Conservation (phyloP, 1,284 basidiomycete genomes). For the Leccinum proliferum region DNA sequence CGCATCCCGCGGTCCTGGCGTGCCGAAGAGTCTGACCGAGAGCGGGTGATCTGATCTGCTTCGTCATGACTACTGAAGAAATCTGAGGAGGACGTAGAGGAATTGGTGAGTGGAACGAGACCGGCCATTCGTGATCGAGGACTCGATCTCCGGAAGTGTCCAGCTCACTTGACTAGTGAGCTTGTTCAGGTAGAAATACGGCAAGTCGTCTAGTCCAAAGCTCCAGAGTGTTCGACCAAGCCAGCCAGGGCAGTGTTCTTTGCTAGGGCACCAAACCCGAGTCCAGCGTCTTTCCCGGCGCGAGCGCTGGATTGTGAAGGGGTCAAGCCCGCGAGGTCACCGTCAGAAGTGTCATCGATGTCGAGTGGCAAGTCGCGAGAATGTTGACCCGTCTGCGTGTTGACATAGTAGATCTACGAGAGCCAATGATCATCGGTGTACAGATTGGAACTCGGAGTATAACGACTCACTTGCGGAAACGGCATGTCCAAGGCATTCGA, state of each 20-base stretch:
- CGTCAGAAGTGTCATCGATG: no score
- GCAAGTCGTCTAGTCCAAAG: slow-evolving; percentile 77
- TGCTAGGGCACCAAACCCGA: slow-evolving; percentile 35
- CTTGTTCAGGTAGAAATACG: slow-evolving; percentile 78
- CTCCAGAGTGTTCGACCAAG: slow-evolving; percentile 63
- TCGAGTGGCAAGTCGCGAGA: no score
- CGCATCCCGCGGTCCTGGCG: slow-evolving; percentile 18
- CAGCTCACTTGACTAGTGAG: slow-evolving; percentile 63
- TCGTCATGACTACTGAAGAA: slow-evolving; percentile 23
- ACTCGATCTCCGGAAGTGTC: slow-evolving; percentile 49
- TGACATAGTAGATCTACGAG: no score
- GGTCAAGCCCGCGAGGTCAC: slow-evolving; percentile 44
- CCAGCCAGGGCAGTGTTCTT: slow-evolving; percentile 34
- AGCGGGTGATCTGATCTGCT: slow-evolving; percentile 21
- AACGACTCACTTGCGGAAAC: slow-evolving; percentile 47
- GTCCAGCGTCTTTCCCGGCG: slow-evolving; percentile 45
- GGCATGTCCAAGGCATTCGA: slow-evolving; percentile 19
- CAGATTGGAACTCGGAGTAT: background rate
- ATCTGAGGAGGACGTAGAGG: slow-evolving; percentile 30
- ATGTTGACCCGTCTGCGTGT: no score
- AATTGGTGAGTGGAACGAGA: slow-evolving; percentile 28
- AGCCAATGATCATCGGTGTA: slow-evolving; percentile 1
- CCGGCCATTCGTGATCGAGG: slow-evolving; percentile 19
- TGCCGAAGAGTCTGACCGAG: slow-evolving; percentile 33
- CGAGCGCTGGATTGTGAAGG: slow-evolving; percentile 51